phyloP scores from a whole-genome alignment of 768 basidiomycete species.

The Tylopilus sp. region DNA sequence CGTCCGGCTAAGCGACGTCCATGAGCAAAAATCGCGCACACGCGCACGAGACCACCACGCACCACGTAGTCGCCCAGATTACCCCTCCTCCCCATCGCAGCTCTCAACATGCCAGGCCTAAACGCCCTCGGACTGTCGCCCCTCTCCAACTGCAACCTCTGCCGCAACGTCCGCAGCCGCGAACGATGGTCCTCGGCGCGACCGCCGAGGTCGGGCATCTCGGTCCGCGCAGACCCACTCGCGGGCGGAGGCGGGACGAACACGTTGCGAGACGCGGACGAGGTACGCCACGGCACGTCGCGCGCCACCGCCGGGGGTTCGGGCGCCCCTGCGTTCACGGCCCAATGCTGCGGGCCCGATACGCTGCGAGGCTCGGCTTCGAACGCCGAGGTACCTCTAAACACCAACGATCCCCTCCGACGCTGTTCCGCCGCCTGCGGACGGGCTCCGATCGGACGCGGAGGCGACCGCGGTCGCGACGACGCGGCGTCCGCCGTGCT shows the following conservation, averaged over 20 bases:
- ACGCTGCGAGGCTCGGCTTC: slow-evolving; percentile 12
- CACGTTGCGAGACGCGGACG: slow-evolving; percentile 14
- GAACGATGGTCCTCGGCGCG: slow-evolving; percentile 21
- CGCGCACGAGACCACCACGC: slow-evolving; percentile 18
- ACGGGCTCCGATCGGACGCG: slow-evolving; percentile 26
- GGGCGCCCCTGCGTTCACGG: not conserved
- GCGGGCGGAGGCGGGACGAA: slow-evolving; percentile 1
- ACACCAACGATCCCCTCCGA: slow-evolving; percentile 7
- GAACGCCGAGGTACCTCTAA: not conserved
- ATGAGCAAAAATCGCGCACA: slow-evolving; percentile 7
- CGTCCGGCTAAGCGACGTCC: slow-evolving; percentile 52
- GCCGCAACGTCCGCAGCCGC: slow-evolving; percentile 25
- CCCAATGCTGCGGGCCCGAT: slow-evolving; percentile 11
- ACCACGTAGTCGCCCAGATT: slow-evolving; percentile 52
- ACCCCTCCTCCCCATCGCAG: slow-evolving; percentile 20
- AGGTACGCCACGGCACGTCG: slow-evolving; percentile 23
- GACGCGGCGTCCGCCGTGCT: slow-evolving; percentile 4
- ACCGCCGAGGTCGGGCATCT: slow-evolving; percentile 2
- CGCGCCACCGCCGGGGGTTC: slow-evolving; percentile 7
- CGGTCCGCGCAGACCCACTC: not conserved
- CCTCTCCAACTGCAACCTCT: slow-evolving; percentile 29
- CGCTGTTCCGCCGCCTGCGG: slow-evolving; percentile 18
- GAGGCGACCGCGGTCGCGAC: slow-evolving; percentile 21
- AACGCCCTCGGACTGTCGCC: slow-evolving; percentile 14
- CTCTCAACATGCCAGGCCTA: slow-evolving; percentile 25